Base-by-base conservation (phyloP, 331 rosid genomes). In the Quercus tomentella region DNA sequence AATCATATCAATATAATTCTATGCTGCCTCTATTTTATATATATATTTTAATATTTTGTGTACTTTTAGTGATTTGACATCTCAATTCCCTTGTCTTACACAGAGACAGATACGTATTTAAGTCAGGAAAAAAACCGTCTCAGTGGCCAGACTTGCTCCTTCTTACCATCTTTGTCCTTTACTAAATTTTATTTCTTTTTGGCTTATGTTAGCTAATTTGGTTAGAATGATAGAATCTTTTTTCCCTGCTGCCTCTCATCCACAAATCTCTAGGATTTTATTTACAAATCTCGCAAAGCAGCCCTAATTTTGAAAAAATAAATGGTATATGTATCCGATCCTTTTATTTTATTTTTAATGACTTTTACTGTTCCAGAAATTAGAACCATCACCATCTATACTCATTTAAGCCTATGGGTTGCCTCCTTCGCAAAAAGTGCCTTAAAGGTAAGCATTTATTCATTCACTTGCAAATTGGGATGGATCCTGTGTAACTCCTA, bases 111-210 rank as follows among this genome's bases (percentile, higher is more conserved):
- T 86, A 70, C 87, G 90, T 82, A 91, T 88, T 92, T 84, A 92
- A 88, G 94, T 88, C 92, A 90, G 97, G 75, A 86, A 85, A 89
- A 92, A 77, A 91, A 77, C 88, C 83, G 88, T 82, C 82, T 82
- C 89, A 86, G 89, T 61, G 75, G 25, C 84, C 94, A 88, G 88
- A 83, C 87, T 76, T 76, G 80, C 79, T 87, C 67, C 86, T 80
- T 77, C 88, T 85, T 85, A 81, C 97, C 91, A 51, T 92, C 89
- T 88, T 89, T 91, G 98, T 92, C 97, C 97, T 89, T 87, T 91
- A 82, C 91, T 74, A 85, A 76, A 84, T 86, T 89, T 87, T 77
- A 74, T 87, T 84, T 84, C 83, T 75, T 85, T 81, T 82, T 84
- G 74, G 82, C 86, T 86, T 87, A 21, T 85, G 65, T 87, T 85